Conservation (phyloP, 139 green algal genomes). For the Chlamydomonas eustigma region DNA sequence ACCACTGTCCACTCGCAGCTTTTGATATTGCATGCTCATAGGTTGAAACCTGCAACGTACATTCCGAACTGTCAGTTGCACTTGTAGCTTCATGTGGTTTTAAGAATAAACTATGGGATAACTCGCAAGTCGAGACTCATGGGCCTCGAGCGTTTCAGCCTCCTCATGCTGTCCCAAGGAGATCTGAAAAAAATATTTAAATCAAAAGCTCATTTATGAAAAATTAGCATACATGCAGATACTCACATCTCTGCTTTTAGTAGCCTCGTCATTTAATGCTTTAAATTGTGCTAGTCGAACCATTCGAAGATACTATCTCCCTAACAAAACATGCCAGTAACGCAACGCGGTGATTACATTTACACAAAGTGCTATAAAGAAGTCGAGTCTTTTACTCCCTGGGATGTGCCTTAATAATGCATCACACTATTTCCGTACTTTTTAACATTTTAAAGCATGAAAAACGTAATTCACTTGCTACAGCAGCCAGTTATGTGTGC, state of each 20-base stretch:
- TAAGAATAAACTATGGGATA: too few relatives aligned
- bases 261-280: background rate
- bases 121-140: background rate
- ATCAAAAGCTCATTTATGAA: background rate
- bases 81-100: too few relatives aligned
- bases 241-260: background rate
- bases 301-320: background rate
- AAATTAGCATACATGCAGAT: background rate
- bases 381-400: too few relatives aligned
- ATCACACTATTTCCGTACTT: too few relatives aligned
- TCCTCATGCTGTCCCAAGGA: slow-evolving; percentile 16
- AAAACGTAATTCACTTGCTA: too few relatives aligned
- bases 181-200: slow-evolving; percentile 16
- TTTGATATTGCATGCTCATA: background rate
- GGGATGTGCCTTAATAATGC: too few relatives aligned
- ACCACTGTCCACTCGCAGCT: background rate
- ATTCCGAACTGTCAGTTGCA: background rate
- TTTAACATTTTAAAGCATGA: too few relatives aligned
- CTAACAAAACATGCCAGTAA: background rate
- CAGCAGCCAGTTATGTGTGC: too few relatives aligned
- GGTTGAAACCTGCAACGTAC: background rate
- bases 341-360: too few relatives aligned
- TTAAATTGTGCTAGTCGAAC: background rate
- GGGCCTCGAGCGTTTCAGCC: background rate
- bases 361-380: too few relatives aligned